Evolutionary conservation across 2,329 filamentous ascomycete species (phyloP).

Genomic region (Aspergillus candidus): DNA sequence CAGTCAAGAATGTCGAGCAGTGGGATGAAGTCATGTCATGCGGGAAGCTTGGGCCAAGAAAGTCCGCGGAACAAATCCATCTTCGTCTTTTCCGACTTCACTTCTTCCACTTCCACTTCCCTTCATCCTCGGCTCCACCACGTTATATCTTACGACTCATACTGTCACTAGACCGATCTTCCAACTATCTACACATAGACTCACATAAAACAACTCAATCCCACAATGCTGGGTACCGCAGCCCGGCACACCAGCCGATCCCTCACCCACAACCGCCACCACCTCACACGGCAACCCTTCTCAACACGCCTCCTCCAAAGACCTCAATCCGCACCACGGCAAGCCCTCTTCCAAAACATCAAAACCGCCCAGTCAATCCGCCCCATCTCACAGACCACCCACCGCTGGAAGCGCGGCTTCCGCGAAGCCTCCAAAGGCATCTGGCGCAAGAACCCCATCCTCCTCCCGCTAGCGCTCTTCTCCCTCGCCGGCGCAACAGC

Average conservation of each 20-base stretch:
- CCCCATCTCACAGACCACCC: constrained; percentile 18
- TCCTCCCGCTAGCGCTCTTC: constrained; percentile 38
- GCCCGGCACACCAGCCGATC: constrained; percentile 24
- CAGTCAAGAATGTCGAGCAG: neutral
- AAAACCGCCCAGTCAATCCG: constrained; percentile 10
- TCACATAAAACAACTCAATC: too few relatives aligned
- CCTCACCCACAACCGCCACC: constrained; percentile 12
- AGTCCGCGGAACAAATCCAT: constrained; percentile 12
- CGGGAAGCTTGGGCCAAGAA: constrained; percentile 22
- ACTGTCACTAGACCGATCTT: neutral
- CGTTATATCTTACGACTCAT: too few relatives aligned
- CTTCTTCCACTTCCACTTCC: neutral
- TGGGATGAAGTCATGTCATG: constrained; percentile 23
- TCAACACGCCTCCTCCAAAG: constrained; percentile 9
- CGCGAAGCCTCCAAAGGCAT: constrained; percentile 34
- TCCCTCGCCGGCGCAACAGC: constrained; percentile 30
- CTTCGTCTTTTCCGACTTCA: constrained; percentile 4
- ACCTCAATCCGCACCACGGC: constrained; percentile 3
- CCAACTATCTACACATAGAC: neutral
- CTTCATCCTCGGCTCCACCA: too few relatives aligned
- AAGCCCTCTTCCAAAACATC: constrained; percentile 1
- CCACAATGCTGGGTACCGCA: constrained; percentile 23
- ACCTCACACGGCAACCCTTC: constrained; percentile 11
- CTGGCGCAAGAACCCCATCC: constrained; percentile 39
- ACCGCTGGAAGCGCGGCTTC: constrained; percentile 29